These are phyloP conservation scores for Fusarium pininemorale DNA, from an alignment of 2,329 filamentous ascomycete species.

Conservation along the genomic window DNA sequence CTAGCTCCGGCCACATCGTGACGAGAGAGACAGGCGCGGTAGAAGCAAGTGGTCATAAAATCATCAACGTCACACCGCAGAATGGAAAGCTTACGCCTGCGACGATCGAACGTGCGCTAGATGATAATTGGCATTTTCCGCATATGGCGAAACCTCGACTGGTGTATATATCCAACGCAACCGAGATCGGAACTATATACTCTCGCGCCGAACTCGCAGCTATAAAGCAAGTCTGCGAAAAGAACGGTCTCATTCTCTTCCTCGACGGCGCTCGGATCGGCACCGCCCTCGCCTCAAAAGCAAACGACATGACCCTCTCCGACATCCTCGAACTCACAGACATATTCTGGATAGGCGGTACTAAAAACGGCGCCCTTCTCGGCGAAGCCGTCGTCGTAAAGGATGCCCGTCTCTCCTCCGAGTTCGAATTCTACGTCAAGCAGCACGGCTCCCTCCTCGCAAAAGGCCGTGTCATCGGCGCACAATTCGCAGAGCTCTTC, in stretches of 20 bases:
- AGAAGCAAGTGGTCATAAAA: constrained; percentile 61
- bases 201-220: constrained; percentile 52
- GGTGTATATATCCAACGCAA: constrained; percentile 63
- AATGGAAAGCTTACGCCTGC: constrained; percentile 59
- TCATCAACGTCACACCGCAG: constrained; percentile 56
- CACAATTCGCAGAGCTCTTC: constrained; percentile 61
- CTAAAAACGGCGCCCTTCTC: constrained; percentile 60
- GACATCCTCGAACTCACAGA: constrained; percentile 59
- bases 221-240: constrained; percentile 55
- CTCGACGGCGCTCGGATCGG: constrained; percentile 60
- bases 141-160: constrained; percentile 61
- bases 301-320: constrained; percentile 54
- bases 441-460: constrained; percentile 61
- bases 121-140: constrained; percentile 60
- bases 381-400: constrained; percentile 62
- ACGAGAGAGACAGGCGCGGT: constrained; percentile 61
- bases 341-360: constrained; percentile 65
- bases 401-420: constrained; percentile 51
- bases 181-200: constrained; percentile 61
- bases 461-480: constrained; percentile 59
- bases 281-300: constrained; percentile 52
- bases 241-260: constrained; percentile 53
- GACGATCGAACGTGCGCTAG: constrained; percentile 53
- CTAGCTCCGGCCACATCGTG: constrained; percentile 60
- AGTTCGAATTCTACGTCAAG: constrained; percentile 62